Percentiles rank a stretch among this genome's conserved stretches.
phyloP scores from a whole-genome alignment of 495 filamentous ascomycete species.

The Penicillium argentinense region DNA sequence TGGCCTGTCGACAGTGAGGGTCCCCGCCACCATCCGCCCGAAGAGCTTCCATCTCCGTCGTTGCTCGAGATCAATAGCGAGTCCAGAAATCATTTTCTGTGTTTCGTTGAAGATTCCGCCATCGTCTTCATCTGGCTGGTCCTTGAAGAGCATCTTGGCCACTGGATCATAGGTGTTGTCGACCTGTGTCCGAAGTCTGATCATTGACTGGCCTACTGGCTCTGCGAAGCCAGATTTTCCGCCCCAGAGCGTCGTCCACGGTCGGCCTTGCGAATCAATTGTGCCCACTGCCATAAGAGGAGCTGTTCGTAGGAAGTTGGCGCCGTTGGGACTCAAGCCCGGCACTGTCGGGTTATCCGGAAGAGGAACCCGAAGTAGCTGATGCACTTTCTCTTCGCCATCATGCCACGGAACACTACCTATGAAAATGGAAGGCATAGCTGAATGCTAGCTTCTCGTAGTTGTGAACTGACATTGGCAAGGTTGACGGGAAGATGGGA shows the following conservation, averaged over 20 bases:
- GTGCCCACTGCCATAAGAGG: slow-evolving; percentile 71
- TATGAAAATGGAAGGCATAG: slow-evolving; percentile 47
- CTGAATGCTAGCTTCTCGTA: too few relatives aligned
- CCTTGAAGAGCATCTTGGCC: slow-evolving; percentile 49
- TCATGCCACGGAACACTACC: slow-evolving; percentile 45
- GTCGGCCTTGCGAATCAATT: slow-evolving; percentile 59
- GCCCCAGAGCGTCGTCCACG: slow-evolving; percentile 76
- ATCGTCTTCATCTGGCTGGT: slow-evolving; percentile 42
- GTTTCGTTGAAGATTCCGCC: too few relatives aligned
- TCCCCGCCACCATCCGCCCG: slow-evolving; percentile 62
- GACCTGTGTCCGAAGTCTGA: slow-evolving; percentile 60
- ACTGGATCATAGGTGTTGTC: slow-evolving; percentile 66
- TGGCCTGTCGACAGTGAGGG: slow-evolving; percentile 29
- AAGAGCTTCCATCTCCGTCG: slow-evolving; percentile 66
- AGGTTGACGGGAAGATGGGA: too few relatives aligned
- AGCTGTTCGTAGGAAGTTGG: slow-evolving; percentile 53
- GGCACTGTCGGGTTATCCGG: slow-evolving; percentile 61
- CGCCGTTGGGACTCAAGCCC: slow-evolving; percentile 49
- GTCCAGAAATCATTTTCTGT: slow-evolving; percentile 57
- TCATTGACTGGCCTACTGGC: slow-evolving; percentile 53
- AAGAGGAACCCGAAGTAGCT: slow-evolving; percentile 43
- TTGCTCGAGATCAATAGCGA: slow-evolving; percentile 67
- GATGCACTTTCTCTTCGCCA: slow-evolving; percentile 52
- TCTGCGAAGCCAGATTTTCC: slow-evolving; percentile 65
- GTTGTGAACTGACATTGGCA: too few relatives aligned